Base-by-base conservation (phyloP, 2,329 filamentous ascomycete species). In the Stemphylium vesicarium region DNA sequence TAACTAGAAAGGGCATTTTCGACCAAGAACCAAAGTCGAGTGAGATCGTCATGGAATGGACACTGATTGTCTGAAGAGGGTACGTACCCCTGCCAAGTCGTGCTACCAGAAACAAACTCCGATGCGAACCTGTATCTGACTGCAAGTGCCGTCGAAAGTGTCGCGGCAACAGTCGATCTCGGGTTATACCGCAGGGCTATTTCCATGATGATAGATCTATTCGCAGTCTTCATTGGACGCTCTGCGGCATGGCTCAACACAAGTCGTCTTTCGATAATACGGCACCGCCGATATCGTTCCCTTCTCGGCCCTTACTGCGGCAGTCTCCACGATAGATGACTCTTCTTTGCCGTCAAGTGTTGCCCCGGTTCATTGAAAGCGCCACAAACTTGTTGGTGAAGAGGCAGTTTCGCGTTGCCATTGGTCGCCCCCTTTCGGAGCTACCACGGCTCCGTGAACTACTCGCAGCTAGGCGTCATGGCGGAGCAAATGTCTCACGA, bases 261-360 rank as follows among this genome's bases (percentile, higher is more conserved):
- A 35, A 37, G 13, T 20, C 18, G 26, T 16, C 8, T 41, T n/a
- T 51, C 47, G 43, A 53, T 33, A 51, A 24, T 49, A 35, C 55
- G 59, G 57, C 42, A 41, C n/a, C 13, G 47, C 60, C 58, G 58
- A 57, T 13, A 39, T 59, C 31, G 53, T 53, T 41, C 36, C 13
- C 41, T 37, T 36, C 37, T 42, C 29, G 22, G 44, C 35, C 22
- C 41, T 48, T 20, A 18, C 32, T 26, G 22, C 40, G 53, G 57
- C 43, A 50, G 36, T 33, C 33, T 9, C 37, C 36, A 13, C 29
- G 33, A 29, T 39, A 31, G 35, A 36, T 36, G 44, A 32, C 40
- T 36, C 29, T 24, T 38, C 4, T 12, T 29, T 49, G 35, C 39
- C 38, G 29, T 32, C 18, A 26, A 41, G 18, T 22, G 41, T 26